phyloP scores from a whole-genome alignment of 2,329 filamentous ascomycete genomes.

The Colletotrichum acutatum region DNA sequence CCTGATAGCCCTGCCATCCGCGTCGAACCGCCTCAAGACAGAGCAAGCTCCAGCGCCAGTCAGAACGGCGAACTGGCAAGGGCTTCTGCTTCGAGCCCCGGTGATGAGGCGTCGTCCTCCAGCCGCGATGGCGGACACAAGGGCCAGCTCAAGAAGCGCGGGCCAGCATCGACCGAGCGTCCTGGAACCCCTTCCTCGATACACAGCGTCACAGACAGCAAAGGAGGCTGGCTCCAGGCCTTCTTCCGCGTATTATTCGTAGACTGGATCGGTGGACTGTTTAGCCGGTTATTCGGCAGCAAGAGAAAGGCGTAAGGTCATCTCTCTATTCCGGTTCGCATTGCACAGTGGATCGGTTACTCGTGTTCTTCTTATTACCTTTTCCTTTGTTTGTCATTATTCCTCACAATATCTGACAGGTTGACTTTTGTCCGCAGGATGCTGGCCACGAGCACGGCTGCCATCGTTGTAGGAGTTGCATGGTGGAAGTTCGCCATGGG shows the following conservation, averaged over 20 bases:
- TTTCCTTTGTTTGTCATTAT: constrained; percentile 9
- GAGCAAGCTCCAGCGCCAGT: constrained; percentile 10
- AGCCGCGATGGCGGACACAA: constrained; percentile 11
- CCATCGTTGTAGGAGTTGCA: constrained; percentile 28
- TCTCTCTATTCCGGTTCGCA: constrained; percentile 18
- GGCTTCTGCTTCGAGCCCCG: neutral
- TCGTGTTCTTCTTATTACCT: neutral
- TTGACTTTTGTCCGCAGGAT: constrained; percentile 35
- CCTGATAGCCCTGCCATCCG: constrained; percentile 12
- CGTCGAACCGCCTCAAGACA: constrained; percentile 22
- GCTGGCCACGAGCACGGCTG: constrained; percentile 34
- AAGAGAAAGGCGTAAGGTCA: constrained; percentile 36
- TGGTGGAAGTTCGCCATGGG: constrained; percentile 28
- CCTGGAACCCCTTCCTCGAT: constrained; percentile 37
- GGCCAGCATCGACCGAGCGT: constrained; percentile 24
- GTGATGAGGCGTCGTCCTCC: neutral
- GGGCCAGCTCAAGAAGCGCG: constrained; percentile 37
- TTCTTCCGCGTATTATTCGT: constrained; percentile 50
- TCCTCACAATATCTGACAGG: constrained; percentile 34
- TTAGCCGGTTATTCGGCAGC: constrained; percentile 37
- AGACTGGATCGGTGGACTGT: constrained; percentile 51
- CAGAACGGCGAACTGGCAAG: neutral
- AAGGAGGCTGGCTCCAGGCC: constrained; percentile 46
- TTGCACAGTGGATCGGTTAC: neutral
- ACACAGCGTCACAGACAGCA: constrained; percentile 37